Conservation (phyloP, 148 eudicot species). For the Gaultheria prostrata region DNA sequence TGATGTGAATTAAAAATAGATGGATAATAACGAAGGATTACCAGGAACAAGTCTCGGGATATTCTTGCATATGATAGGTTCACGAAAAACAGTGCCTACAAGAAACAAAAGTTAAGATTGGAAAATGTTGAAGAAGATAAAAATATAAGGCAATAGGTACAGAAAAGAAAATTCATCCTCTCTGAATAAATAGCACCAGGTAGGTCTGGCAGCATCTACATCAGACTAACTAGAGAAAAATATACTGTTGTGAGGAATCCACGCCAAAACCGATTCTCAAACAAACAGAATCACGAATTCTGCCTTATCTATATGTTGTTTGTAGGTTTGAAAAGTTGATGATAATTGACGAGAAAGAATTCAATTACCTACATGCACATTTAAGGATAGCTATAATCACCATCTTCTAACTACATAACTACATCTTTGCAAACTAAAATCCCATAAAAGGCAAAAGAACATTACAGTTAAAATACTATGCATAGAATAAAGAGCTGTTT, state of each 20-base stretch:
- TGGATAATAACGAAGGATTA: conserved; percentile 13
- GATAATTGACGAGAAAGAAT: not conserved
- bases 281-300: not conserved
- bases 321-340: not conserved
- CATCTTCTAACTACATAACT: not conserved
- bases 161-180: not conserved
- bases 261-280: not conserved
- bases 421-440: too few species aligned
- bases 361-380: not conserved
- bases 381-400: not conserved
- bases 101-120: not conserved
- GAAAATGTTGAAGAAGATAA: not conserved
- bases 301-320: not conserved
- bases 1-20: not conserved
- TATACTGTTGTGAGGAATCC: not conserved
- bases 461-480: not conserved
- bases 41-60: conserved; percentile 74
- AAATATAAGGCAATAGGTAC: conserved; percentile 3
- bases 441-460: not conserved
- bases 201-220: conserved; percentile 6
- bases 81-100: conserved; percentile 74
- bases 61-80: conserved; percentile 65
- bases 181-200: not conserved
- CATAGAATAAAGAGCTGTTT: not conserved
- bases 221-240: not conserved